Conservation (phyloP, 2,329 filamentous ascomycete species). For the Trichoderma sp. region DNA sequence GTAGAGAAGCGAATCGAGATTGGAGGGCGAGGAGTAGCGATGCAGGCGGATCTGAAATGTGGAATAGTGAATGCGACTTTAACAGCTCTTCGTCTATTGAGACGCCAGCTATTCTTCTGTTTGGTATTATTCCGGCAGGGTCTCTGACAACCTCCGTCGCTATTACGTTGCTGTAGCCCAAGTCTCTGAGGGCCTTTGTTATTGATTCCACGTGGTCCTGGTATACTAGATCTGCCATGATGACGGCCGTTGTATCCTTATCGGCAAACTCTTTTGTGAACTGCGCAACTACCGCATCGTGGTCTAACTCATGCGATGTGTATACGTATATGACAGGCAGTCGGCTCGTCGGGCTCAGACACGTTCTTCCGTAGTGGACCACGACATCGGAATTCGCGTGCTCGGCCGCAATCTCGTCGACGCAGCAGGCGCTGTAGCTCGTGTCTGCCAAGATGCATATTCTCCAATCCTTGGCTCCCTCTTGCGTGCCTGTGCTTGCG, state of each 20-base stretch:
- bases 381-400: constrained; percentile 89
- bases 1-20: constrained; percentile 75
- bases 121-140: constrained; percentile 79
- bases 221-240: constrained; percentile 91
- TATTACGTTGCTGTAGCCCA: constrained; percentile 71
- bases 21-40: constrained; percentile 85
- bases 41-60: constrained; percentile 78
- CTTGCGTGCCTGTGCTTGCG: constrained; percentile 18
- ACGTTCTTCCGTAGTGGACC: constrained; percentile 91
- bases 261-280: constrained; percentile 72
- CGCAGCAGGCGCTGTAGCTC: constrained; percentile 94
- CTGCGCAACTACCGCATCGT: constrained; percentile 55
- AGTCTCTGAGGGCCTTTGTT: constrained; percentile 52
- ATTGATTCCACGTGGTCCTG: constrained; percentile 70
- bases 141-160: constrained; percentile 74
- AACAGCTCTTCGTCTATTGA: constrained; percentile 50
- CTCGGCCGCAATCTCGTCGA: constrained; percentile 94
- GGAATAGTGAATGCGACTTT: constrained; percentile 74
- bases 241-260: constrained; percentile 63
- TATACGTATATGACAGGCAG: constrained; percentile 91
- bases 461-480: constrained; percentile 33
- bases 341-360: constrained; percentile 83
- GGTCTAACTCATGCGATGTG: constrained; percentile 70
- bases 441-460: constrained; percentile 92
- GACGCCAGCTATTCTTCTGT: constrained; percentile 65